Evolutionary conservation across 257 asterid species (phyloP), one percentile per base, ranked within the genome.

Genomic region (Solanum corneliomulleri): DNA sequence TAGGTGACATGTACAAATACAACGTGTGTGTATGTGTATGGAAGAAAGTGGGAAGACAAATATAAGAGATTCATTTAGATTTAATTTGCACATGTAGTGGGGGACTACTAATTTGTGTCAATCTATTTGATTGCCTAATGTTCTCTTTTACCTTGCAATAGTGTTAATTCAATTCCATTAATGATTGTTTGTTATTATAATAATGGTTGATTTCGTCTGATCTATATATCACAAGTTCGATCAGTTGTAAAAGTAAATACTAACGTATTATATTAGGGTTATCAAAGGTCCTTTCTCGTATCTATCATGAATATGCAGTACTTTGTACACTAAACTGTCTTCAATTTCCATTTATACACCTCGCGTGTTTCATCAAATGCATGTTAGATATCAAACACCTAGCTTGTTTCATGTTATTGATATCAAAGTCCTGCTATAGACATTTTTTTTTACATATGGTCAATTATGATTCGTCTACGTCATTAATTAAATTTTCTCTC

Each of bases 71-170:
- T 83, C 87, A 88, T 86, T 87, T 86, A 87, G 82, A 91, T 90
- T 70, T 33, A 80, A 90, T 90, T 70, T 33, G 87, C 92, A 90
- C 94, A 93, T 92, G 91, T 91, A 83, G 89, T 89, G 90, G 91
- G 74, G 88, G 86, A 80, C 90, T 88, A 80, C 90, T 88, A 87
- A 88, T 85, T 75, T 89, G 90, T 89, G 88, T 86, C 90, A 27
- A 37, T 33, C 18, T 74, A 39, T 20, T 69, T 71, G 47, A 62
- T 35, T 87, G 44, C 74, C 60, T 60, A 77, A 21, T 86, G 42
- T 86, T 41, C 27, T 49, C 69, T 83, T 74, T 56, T 62, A 64
- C 9, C 33, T 25, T 11, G 68, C 33, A 18, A 23, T 71, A 78
- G 25, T 31, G 39, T 85, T 41, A 52, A 77, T 78, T 44, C 52